Percentiles rank a stretch among this genome's conserved stretches.
Conservation (phyloP, 2,329 filamentous ascomycete species). For the Mollisia scopiformis region DNA sequence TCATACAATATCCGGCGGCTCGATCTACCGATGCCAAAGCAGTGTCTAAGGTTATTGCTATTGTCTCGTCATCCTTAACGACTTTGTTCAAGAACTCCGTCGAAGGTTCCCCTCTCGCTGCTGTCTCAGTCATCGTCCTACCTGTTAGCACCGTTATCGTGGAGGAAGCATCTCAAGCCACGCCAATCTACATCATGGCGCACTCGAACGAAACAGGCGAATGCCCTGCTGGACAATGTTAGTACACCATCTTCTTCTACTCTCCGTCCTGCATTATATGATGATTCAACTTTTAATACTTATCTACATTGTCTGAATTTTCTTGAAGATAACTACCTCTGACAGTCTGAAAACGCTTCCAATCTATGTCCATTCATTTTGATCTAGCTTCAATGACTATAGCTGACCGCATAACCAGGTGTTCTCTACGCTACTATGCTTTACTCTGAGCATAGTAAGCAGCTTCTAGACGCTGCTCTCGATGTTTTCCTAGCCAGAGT, state of each 20-base stretch:
- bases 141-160: constrained; percentile 53
- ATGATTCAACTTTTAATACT: constrained; percentile 91
- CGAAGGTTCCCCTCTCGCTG: constrained; percentile 77
- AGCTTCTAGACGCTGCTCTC: constrained; percentile 40
- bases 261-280: constrained; percentile 57
- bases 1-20: constrained; percentile 47
- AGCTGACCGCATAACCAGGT: constrained; percentile 35
- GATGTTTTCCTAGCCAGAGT: constrained; percentile 43
- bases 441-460: constrained; percentile 25
- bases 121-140: constrained; percentile 71
- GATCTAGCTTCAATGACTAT: constrained; percentile 3
- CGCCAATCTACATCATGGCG: constrained; percentile 63
- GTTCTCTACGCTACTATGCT: constrained; percentile 37
- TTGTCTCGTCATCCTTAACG: constrained; percentile 68
- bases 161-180: constrained; percentile 39
- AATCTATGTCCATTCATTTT: constrained; percentile 13
- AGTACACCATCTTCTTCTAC: constrained; percentile 50
- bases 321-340: constrained; percentile 88
- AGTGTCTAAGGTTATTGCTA: constrained; percentile 64
- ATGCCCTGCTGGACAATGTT: constrained; percentile 87
- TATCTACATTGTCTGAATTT: constrained; percentile 99
- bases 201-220: constrained; percentile 93
- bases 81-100: constrained; percentile 70
- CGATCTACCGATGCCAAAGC: constrained; percentile 29
- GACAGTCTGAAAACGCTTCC: constrained; percentile 77